These are phyloP conservation scores for Mytilinidion resinicola DNA, from an alignment of 495 filamentous ascomycete genomes.

Conservation along the genomic window DNA sequence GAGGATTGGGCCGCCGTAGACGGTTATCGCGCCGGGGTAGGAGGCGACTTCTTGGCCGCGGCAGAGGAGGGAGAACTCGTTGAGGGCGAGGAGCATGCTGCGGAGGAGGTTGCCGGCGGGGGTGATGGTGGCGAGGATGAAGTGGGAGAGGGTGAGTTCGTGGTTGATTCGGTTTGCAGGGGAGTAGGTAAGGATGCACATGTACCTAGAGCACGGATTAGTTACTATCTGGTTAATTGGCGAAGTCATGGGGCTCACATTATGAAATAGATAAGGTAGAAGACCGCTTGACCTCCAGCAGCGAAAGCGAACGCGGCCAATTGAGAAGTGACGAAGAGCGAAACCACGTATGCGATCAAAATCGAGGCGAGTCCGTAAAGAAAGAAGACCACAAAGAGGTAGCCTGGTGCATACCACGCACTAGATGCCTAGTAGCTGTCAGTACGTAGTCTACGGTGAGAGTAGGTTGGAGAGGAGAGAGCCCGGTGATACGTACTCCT, in stretches of 20 bases:
- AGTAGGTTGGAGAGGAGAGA: neutral
- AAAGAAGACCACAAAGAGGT: conserved; percentile 68
- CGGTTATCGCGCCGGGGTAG: conserved; percentile 62
- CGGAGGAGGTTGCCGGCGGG: conserved; percentile 65
- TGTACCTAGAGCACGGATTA: conserved; percentile 37
- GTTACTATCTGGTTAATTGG: neutral
- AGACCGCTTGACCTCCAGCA: conserved; percentile 57
- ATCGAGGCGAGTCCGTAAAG: conserved; percentile 70
- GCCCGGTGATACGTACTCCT: conserved; percentile 34
- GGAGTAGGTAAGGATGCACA: conserved; percentile 63
- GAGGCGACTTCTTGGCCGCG: conserved; percentile 48
- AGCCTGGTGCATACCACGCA: conserved; percentile 67
- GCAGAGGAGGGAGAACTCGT: conserved; percentile 72
- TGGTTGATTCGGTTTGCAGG: conserved; percentile 55
- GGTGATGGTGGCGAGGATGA: conserved; percentile 58
- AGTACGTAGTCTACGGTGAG: neutral
- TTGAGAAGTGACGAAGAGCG: conserved; percentile 61
- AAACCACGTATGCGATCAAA: conserved; percentile 66
- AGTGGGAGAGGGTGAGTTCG: conserved; percentile 59
- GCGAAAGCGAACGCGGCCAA: conserved; percentile 69
- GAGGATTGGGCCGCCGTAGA: conserved; percentile 74
- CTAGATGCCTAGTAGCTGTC: conserved; percentile 36
- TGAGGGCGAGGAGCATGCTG: conserved; percentile 65
- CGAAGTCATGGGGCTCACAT: neutral
- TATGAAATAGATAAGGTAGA: conserved; percentile 25